phyloP scores from a whole-genome alignment of 2,329 filamentous ascomycete species.

The Neopestalotiopsis sp. region DNA sequence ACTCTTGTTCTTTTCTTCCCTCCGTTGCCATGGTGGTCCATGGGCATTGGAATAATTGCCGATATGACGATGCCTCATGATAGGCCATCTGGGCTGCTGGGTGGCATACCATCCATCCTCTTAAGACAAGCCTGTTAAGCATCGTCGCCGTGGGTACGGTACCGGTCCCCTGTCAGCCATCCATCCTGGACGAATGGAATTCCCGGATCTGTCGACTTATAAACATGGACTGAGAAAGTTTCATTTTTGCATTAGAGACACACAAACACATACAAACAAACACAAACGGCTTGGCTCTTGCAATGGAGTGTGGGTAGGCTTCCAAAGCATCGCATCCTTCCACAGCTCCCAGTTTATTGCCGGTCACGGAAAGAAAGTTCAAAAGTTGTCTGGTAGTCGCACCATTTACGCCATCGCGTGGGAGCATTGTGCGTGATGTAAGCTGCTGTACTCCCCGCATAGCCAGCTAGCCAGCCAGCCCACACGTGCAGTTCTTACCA shows the following conservation, averaged over 20 bases:
- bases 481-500: not conserved
- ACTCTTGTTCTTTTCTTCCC: slow-evolving; percentile 11
- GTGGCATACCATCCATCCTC: slow-evolving; percentile 3
- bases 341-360: not conserved
- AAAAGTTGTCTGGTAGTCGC: not conserved
- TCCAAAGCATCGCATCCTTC: too few relatives aligned
- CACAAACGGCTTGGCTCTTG: not conserved
- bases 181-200: not conserved
- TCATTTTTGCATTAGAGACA: not conserved
- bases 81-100: not conserved
- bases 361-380: not conserved
- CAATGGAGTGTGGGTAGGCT: not conserved
- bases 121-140: slow-evolving; percentile 16
- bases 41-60: not conserved
- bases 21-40: slow-evolving; percentile 15
- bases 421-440: not conserved
- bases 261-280: not conserved
- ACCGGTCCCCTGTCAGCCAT: slow-evolving; percentile 2
- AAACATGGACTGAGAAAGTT: not conserved
- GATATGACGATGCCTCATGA: not conserved
- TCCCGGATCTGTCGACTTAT: not conserved
- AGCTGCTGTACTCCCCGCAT: not conserved
- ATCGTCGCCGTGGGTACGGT: slow-evolving; percentile 17
- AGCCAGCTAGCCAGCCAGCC: too few relatives aligned
- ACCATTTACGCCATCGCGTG: not conserved